Conservation (phyloP, 2,329 filamentous ascomycete species). For the Botrytis sinoallii region DNA sequence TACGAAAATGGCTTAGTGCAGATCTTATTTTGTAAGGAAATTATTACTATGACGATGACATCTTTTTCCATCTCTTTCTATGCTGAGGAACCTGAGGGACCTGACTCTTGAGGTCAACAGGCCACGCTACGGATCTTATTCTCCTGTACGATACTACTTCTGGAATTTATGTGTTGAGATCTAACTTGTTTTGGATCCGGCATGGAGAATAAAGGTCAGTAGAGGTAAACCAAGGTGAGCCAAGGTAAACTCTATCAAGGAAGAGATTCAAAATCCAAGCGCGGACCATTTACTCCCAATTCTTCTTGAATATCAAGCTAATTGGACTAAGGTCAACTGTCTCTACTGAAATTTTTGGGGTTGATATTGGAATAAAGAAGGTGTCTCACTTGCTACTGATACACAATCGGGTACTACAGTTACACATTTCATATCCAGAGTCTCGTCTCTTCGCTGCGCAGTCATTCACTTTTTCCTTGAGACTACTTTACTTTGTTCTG, state of each 20-base stretch:
- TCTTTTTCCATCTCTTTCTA: background rate
- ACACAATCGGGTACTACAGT: background rate
- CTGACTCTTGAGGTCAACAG: background rate
- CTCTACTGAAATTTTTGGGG: background rate
- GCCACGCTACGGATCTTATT: background rate
- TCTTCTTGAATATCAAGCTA: background rate
- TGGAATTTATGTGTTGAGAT: background rate
- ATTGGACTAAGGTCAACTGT: background rate
- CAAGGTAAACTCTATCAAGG: background rate
- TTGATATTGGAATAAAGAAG: background rate
- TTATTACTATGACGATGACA: background rate
- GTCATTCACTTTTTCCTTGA: background rate
- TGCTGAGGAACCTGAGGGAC: background rate
- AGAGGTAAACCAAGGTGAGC: background rate
- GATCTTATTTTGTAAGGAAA: background rate
- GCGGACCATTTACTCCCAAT: constrained; percentile 8
- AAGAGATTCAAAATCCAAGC: background rate
- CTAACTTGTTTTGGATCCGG: background rate
- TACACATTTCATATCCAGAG: background rate
- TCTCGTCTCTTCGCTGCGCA: background rate
- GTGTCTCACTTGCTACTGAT: background rate
- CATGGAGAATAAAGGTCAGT: background rate
- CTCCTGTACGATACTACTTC: background rate
- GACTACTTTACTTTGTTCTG: background rate
- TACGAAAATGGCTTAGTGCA: background rate